Evolutionary conservation across 176 grass and related monocot species (phyloP), one percentile per base, ranked within the genome.

Genomic region (Luzula sylvatica): DNA sequence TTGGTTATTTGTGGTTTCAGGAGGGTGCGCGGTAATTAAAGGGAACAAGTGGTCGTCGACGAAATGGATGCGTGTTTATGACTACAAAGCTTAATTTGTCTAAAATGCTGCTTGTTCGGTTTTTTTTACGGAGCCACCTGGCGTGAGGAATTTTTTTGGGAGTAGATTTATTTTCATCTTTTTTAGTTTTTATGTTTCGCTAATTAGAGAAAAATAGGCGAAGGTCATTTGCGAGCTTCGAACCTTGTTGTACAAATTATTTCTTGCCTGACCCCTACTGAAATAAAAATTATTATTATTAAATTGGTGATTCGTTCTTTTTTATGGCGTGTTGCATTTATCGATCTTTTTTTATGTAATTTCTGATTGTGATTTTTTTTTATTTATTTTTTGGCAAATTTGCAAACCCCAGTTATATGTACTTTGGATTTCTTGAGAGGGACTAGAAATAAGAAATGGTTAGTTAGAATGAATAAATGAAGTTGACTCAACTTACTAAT

Each of bases 31-130:
- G 62, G 83, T 95, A 20, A 73, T 88, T 67, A 78, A 82, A 76
- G 89, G 89, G 28, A 46, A 95, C 52, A 95, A 95, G 56, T 95
- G 89, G 89, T 95, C 89, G 50, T 88, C 83, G 28, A 88, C 89
- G 32, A 95, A 95, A 65, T 88, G 89, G 89, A 82, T 95, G 58
- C 83, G 80, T 20, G 56, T 95, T 56, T 72, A 95, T 8, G 80
- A 95, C 52, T 95, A 88, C 69, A 82, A 62, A 85, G 20, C 45
- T 47, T 95, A 84, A 65, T 64, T 32, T 26, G 26, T 64, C n/a
- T n/a, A n/a, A n/a, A n/a, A n/a, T n/a, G n/a, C n/a, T n/a, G n/a
- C n/a, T n/a, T n/a, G n/a, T n/a, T n/a, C n/a, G n/a, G n/a, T n/a
- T n/a, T n/a, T n/a, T n/a, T n/a, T n/a, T n/a, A n/a, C n/a, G n/a